Conservation (phyloP, 1,284 basidiomycete species). For the Fomitopsis schrenkii region DNA sequence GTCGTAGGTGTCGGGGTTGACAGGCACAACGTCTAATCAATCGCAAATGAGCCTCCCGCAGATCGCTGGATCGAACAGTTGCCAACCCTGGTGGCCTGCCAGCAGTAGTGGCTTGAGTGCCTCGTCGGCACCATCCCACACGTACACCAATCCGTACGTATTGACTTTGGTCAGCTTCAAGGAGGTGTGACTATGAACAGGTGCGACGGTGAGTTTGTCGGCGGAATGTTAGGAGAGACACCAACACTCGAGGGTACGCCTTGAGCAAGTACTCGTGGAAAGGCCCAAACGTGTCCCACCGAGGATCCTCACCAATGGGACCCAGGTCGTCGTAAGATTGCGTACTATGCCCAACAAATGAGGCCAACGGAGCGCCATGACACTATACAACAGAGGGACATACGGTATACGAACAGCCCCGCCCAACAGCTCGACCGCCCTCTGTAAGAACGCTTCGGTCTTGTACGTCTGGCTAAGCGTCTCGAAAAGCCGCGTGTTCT, state of each 20-base stretch:
- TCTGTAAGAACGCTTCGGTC: conserved; percentile 40
- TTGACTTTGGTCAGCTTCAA: conserved; percentile 56
- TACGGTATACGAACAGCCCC: conserved; percentile 43
- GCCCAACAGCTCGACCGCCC: conserved; percentile 49
- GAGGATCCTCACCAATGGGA: conserved; percentile 38
- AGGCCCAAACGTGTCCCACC: conserved; percentile 39
- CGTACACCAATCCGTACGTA: conserved; percentile 61
- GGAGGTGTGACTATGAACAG: conserved; percentile 40
- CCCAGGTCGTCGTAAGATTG: conserved; percentile 39
- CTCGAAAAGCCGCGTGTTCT: conserved; percentile 39
- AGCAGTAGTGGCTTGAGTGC: conserved; percentile 63
- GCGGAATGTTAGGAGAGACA: conserved; percentile 9
- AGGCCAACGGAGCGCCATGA: background rate
- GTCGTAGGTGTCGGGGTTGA: conserved; percentile 46
- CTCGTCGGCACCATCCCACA: conserved; percentile 54
- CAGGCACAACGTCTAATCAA: conserved; percentile 51
- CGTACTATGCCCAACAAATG: conserved; percentile 20
- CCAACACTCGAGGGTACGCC: conserved; percentile 39
- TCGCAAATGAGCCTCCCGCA: background rate
- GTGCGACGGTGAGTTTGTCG: background rate
- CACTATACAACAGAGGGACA: conserved; percentile 10
- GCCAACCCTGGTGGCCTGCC: conserved; percentile 58
- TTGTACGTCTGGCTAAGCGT: conserved; percentile 35
- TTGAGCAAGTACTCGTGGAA: conserved; percentile 40
- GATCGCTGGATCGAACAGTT: background rate